Evolutionary conservation across 1,139 yeast species (phyloP).

Genomic region (Scheffersomyces lignicola): DNA sequence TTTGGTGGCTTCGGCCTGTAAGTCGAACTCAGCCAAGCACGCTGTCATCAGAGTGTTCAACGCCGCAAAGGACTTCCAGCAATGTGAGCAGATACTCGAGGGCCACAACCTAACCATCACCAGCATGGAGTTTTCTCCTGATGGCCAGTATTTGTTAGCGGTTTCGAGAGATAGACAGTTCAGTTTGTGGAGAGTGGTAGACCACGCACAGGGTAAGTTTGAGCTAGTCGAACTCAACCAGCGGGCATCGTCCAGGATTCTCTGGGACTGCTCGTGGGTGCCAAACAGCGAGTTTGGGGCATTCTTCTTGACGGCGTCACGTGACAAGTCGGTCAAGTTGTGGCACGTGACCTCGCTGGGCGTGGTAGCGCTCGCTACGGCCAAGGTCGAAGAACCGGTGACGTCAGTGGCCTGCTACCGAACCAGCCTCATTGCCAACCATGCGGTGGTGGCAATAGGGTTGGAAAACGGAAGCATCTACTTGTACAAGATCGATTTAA

Average conservation of each 20-base stretch:
- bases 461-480: constrained; percentile 57
- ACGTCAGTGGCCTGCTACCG: constrained; percentile 67
- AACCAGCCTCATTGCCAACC: constrained; percentile 18
- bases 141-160: constrained; percentile 65
- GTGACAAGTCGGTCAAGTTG: constrained; percentile 76
- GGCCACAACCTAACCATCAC: constrained; percentile 86
- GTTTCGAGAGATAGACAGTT: constrained; percentile 91
- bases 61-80: constrained; percentile 46
- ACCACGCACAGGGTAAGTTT: constrained; percentile 41
- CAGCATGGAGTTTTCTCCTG: constrained; percentile 72
- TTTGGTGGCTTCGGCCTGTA: constrained; percentile 85
- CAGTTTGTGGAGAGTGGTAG: constrained; percentile 66
- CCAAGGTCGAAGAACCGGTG: constrained; percentile 56
- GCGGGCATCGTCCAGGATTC: constrained; percentile 86
- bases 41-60: constrained; percentile 82
- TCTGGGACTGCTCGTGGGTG: constrained; percentile 95
- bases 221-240: constrained; percentile 45
- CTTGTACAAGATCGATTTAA: constrained; percentile 25
- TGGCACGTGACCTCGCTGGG: constrained; percentile 51
- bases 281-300: constrained; percentile 34
- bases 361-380: constrained; percentile 25
- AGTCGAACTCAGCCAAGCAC: constrained; percentile 79
- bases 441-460: constrained; percentile 60
- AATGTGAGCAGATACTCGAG: constrained; percentile 39
- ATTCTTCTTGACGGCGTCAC: constrained; percentile 76